These are phyloP conservation scores for Blastobotrys indianensis DNA, from an alignment of 1,139 yeast genomes.

Conservation along the genomic window DNA sequence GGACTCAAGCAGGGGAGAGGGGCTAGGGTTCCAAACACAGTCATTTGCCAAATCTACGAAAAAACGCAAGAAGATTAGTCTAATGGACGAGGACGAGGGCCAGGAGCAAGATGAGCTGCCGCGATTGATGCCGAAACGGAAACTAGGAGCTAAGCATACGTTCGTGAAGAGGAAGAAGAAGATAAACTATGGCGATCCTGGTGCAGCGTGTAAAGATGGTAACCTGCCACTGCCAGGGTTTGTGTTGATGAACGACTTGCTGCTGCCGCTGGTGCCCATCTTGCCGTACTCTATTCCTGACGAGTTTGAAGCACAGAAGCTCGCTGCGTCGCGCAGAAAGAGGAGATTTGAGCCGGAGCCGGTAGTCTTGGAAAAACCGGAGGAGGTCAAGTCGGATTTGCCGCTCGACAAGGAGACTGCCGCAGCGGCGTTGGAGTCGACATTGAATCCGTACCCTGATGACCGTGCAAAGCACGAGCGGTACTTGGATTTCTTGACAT, in stretches of 20 bases:
- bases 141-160: conserved; percentile 5
- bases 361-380: neutral
- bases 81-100: conserved; percentile 17
- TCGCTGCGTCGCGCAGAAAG: neutral
- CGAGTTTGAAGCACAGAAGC: neutral
- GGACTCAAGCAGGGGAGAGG: conserved; percentile 11
- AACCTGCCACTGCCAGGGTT: conserved; percentile 21
- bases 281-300: neutral
- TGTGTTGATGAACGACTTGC: conserved; percentile 9
- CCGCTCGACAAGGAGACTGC: conserved; percentile 4
- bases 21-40: conserved; percentile 18
- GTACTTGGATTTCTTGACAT: conserved; percentile 1
- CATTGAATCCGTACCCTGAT: conserved; percentile 5
- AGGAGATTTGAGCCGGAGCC: conserved; percentile 2
- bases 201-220: conserved; percentile 19
- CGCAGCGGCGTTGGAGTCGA: conserved; percentile 2
- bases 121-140: neutral
- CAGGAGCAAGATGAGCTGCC: conserved; percentile 8
- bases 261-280: neutral
- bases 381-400: neutral
- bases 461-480: conserved; percentile 3
- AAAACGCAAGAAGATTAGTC: conserved; percentile 15
- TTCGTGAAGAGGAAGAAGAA: conserved; percentile 1
- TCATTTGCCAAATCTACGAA: conserved; percentile 10
- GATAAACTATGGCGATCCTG: neutral